Percentiles rank a stretch among this genome's conserved stretches.
Evolutionary conservation across 1,284 basidiomycete genomes (phyloP).

Genomic region (Irpex sp.): DNA sequence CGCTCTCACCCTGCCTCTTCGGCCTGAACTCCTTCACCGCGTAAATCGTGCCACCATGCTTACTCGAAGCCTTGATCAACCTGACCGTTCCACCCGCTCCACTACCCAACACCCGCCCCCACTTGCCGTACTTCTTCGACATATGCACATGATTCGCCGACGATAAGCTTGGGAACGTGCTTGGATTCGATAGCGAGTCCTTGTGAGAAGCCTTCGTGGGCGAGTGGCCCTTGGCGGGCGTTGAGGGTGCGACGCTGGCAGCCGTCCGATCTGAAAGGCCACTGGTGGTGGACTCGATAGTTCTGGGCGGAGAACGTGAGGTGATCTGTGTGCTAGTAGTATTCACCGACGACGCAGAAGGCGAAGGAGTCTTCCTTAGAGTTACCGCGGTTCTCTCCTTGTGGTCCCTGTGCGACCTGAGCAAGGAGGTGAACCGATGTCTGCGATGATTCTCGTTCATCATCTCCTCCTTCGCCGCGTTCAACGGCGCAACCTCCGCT

Average conservation of each 20-base stretch:
- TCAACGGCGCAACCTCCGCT: slow-evolving; percentile 20
- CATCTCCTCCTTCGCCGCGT: slow-evolving; percentile 11
- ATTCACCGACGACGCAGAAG: slow-evolving; percentile 18
- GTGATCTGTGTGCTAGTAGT: slow-evolving; percentile 21
- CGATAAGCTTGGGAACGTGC: slow-evolving; percentile 42
- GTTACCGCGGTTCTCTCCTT: slow-evolving; percentile 7
- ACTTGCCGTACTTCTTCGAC: slow-evolving; percentile 98
- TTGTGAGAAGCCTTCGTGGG: slow-evolving; percentile 9
- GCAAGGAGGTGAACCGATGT: slow-evolving; percentile 23
- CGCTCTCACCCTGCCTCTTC: slow-evolving; percentile 81
- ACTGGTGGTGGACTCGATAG: slow-evolving; percentile 22
- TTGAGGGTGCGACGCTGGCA: slow-evolving; percentile 5
- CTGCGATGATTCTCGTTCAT: slow-evolving; percentile 11
- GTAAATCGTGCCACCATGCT: slow-evolving; percentile 81
- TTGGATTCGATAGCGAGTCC: slow-evolving; percentile 8
- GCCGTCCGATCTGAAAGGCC: slow-evolving; percentile 6
- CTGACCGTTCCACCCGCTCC: slow-evolving; percentile 98
- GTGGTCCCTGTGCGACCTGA: slow-evolving; percentile 22
- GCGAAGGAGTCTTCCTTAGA: slow-evolving; percentile 23
- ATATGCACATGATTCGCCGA: slow-evolving; percentile 89
- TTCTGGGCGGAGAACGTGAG: slow-evolving; percentile 26
- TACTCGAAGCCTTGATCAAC: slow-evolving; percentile 84
- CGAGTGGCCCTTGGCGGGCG: slow-evolving; percentile 10
- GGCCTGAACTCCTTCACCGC: slow-evolving; percentile 98
- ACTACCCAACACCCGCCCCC: slow-evolving; percentile 93